Evolutionary conservation across 192 early-diverging fungal species (phyloP).

Genomic region (Phycomyces blakesleeanus): DNA sequence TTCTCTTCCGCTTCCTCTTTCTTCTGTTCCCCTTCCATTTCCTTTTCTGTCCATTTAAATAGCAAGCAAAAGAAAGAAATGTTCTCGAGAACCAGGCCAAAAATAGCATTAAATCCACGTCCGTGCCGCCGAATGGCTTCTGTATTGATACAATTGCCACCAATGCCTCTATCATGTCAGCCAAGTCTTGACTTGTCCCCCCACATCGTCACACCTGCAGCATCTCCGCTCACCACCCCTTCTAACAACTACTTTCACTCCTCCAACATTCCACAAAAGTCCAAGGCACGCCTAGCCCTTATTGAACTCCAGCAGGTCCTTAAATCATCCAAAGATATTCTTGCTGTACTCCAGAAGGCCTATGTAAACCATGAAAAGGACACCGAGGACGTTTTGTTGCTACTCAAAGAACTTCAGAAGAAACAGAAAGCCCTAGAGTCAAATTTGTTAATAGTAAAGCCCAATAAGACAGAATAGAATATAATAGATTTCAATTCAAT

Average conservation of each 20-base stretch:
- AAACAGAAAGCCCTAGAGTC: too few relatives aligned
- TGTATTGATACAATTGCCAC: conserved; percentile 11
- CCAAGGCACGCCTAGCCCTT: conserved; percentile 15
- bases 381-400: too few relatives aligned
- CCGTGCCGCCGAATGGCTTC: conserved; percentile 16
- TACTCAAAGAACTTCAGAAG: too few relatives aligned
- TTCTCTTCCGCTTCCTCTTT: not conserved
- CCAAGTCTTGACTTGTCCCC: not conserved
- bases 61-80: not conserved
- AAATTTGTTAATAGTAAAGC: too few relatives aligned
- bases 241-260: conserved; percentile 36
- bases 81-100: not conserved
- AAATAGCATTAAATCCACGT: not conserved
- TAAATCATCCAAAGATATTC: conserved; percentile 4
- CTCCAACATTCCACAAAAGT: conserved; percentile 20
- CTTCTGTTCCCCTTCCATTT: not conserved
- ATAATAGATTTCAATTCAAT: too few relatives aligned
- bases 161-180: not conserved
- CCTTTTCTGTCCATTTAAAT: too few relatives aligned
- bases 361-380: not conserved
- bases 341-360: conserved; percentile 5
- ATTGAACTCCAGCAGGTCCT: conserved; percentile 15
- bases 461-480: too few relatives aligned
- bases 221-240: conserved; percentile 21
- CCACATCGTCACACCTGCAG: conserved; percentile 21